A percentile compares a stretch with the other conserved stretches of the same genome.
These are phyloP conservation scores for Novymonas esmeraldas DNA, from an alignment of 208 protist species.

Conservation along the genomic window DNA sequence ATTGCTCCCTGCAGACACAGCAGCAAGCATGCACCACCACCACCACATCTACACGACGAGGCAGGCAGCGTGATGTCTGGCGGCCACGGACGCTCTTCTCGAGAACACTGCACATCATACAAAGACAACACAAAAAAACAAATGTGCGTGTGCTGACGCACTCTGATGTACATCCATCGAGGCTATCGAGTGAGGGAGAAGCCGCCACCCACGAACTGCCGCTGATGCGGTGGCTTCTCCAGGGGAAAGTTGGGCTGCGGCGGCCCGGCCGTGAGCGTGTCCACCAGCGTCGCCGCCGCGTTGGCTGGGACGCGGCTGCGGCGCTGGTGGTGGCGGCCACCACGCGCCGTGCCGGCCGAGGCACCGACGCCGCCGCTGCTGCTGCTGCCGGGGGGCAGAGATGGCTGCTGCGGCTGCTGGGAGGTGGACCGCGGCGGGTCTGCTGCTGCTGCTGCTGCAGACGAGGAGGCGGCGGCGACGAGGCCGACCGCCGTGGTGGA, in stretches of 20 bases:
- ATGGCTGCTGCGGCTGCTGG: background rate
- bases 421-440: background rate
- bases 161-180: too few relatives aligned
- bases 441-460: background rate
- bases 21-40: too few relatives aligned
- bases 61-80: too few relatives aligned
- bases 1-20: too few relatives aligned
- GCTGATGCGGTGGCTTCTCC: slow-evolving; percentile 55
- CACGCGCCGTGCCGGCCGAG: background rate
- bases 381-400: background rate
- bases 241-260: slow-evolving; percentile 68
- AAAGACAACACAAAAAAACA: too few relatives aligned
- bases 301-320: slow-evolving; percentile 10
- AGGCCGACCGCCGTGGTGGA: too few relatives aligned
- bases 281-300: slow-evolving; percentile 10
- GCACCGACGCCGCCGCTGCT: background rate
- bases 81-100: too few relatives aligned
- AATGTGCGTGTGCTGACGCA: too few relatives aligned
- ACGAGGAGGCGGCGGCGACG: background rate
- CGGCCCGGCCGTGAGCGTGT: slow-evolving; percentile 57
- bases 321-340: background rate
- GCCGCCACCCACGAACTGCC: slow-evolving; percentile 79
- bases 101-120: too few relatives aligned
- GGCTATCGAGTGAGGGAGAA: slow-evolving; percentile 62
- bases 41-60: too few relatives aligned